Conservation (phyloP, 2,329 filamentous ascomycete genomes). For the Thielaviopsis populi region DNA sequence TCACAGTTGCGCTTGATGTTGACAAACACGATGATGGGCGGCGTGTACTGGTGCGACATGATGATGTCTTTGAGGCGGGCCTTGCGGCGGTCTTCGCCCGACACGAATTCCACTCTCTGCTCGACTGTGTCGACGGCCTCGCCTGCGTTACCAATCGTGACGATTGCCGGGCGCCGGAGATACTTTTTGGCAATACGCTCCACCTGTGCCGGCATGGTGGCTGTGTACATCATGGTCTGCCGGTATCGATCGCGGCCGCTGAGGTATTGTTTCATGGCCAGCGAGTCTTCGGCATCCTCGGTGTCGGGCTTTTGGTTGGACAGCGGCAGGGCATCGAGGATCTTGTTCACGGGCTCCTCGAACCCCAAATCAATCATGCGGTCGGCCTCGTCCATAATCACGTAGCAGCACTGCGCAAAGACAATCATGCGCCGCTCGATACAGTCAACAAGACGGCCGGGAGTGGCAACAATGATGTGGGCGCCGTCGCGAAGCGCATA, state of each 20-base stretch:
- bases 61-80: conserved; percentile 89
- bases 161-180: conserved; percentile 77
- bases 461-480: conserved; percentile 97
- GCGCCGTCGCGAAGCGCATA: conserved; percentile 82
- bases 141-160: conserved; percentile 85
- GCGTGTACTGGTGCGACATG: conserved; percentile 58
- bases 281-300: conserved; percentile 74
- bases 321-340: conserved; percentile 84
- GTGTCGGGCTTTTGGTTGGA: conserved; percentile 89
- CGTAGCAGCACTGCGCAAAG: conserved; percentile 89
- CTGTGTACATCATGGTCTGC: conserved; percentile 99
- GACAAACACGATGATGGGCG: conserved; percentile 97
- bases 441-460: conserved; percentile 90
- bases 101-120: conserved; percentile 83
- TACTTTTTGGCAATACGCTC: conserved; percentile 97
- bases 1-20: conserved; percentile 99
- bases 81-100: conserved; percentile 90
- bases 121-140: conserved; percentile 97
- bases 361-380: conserved; percentile 98
- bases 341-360: conserved; percentile 94
- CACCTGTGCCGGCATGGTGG: conserved; percentile 85
- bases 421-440: conserved; percentile 87
- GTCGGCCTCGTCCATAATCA: conserved; percentile 99
- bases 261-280: conserved; percentile 69
- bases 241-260: conserved; percentile 67